Base-by-base conservation (phyloP, 257 asterid genomes). In the Salvia splendens region DNA sequence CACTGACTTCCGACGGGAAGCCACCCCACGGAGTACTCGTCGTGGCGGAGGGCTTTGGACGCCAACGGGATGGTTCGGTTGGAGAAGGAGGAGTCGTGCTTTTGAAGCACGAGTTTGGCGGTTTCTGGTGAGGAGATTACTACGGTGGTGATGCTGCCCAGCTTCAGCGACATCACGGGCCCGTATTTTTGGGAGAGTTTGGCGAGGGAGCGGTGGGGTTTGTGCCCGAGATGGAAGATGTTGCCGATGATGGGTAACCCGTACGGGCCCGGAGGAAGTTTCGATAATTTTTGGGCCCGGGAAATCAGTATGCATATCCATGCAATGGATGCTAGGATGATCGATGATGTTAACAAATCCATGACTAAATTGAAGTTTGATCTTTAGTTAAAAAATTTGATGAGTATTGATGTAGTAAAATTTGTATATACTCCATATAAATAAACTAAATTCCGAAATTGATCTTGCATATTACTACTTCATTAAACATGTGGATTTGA, bases 151-250 rank as follows among this genome's bases (percentile, higher is more conserved):
- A 3, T 3, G 77, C 72, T 72, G 1, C 81, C 81, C 0, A 77
- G 77, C 67, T 48, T 77, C 0, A 77, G 74, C 0, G 56, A 48
- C 64, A 76, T 71, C 3, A 76, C 0, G n/a, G 77, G 81, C 47
- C 77, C 77, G 64, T 71, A 53, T 10, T 20, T 48, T 12, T 6
- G 0, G 51, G 77, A 17, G 6, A 72, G 64, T 2, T 49, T 41
- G 40, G 77, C 55, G 12, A 77, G 75, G 0, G 77, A 71, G 15
- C 11, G 59, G 65, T 77, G 81, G 65, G 81, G 81, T 16, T 65
- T 67, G 41, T 71, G 0, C 46, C 74, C 72, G 47, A 76, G 67
- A 4, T 6, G 4, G 58, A 71, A 50, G 69, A 70, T 76, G 71
- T 61, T 71, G n/a, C 80, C 76, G 61, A 75, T 56, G 38, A 75